Evolutionary conservation across 163 green algal genomes (phyloP).

Genomic region (Scenedesmus sp.): DNA sequence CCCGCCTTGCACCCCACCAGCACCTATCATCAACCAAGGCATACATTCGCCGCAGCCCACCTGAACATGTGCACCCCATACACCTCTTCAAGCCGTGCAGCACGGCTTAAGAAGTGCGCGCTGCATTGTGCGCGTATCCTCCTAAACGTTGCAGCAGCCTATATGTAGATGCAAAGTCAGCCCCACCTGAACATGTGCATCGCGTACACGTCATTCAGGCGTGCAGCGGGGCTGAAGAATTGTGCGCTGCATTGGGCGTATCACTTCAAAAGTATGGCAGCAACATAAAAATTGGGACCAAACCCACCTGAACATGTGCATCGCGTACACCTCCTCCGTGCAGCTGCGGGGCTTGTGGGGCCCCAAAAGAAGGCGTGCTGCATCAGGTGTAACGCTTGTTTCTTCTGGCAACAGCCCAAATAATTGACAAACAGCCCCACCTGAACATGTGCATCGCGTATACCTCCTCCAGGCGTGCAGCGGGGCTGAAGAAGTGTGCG

Average conservation of each 20-base stretch:
- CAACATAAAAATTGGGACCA: no score
- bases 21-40: no score
- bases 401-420: no score
- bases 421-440: not conserved
- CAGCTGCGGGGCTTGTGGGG: no score
- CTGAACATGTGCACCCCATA: conserved; percentile 57
- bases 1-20: no score
- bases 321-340: not conserved
- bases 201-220: conserved; percentile 48
- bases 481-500: conserved; percentile 49
- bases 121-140: no score
- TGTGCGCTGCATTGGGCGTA: not conserved
- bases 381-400: not conserved
- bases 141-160: no score
- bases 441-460: conserved; percentile 59
- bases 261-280: no score
- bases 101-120: conserved; percentile 46
- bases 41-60: no score
- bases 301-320: not conserved
- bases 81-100: conserved; percentile 37
- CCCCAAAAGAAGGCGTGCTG: no score
- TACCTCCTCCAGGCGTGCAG: conserved; percentile 38
- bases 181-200: conserved; percentile 57
- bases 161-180: no score
- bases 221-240: conserved; percentile 45